Percentiles rank a stretch among this genome's conserved stretches.
Conservation (phyloP, 495 filamentous ascomycete genomes). For the Tuber magnatum region DNA sequence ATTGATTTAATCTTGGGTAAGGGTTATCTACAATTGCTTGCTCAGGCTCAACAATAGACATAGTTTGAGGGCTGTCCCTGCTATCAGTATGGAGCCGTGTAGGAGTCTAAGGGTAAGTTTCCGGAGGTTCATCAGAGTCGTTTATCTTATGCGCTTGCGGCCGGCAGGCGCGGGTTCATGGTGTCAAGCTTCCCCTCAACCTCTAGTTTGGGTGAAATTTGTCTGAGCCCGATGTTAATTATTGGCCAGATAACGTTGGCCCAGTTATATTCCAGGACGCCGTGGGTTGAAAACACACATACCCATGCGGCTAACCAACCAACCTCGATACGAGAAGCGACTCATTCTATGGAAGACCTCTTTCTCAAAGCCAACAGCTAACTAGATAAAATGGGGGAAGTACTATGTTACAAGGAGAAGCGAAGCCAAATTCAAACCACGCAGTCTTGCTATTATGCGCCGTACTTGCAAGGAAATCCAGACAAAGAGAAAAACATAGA, state of each 20-base stretch:
- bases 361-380: not conserved
- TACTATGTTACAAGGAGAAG: not conserved
- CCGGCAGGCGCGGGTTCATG: not conserved
- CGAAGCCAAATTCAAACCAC: not conserved
- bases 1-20: not conserved
- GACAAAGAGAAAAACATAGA: not conserved
- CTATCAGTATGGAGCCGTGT: not conserved
- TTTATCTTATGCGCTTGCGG: not conserved
- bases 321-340: not conserved
- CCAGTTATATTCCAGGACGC: not conserved
- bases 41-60: not conserved
- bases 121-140: not conserved
- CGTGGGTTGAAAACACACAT: not conserved
- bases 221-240: not conserved
- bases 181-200: not conserved
- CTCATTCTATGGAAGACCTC: not conserved
- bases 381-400: not conserved
- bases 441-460: not conserved
- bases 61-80: not conserved
- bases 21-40: not conserved
- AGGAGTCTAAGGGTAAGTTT: not conserved
- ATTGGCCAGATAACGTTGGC: not conserved
- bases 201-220: not conserved
- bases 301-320: not conserved
- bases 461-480: not conserved